Conservation (phyloP, 441 rosid genomes). For the Syzygium malaccense region DNA sequence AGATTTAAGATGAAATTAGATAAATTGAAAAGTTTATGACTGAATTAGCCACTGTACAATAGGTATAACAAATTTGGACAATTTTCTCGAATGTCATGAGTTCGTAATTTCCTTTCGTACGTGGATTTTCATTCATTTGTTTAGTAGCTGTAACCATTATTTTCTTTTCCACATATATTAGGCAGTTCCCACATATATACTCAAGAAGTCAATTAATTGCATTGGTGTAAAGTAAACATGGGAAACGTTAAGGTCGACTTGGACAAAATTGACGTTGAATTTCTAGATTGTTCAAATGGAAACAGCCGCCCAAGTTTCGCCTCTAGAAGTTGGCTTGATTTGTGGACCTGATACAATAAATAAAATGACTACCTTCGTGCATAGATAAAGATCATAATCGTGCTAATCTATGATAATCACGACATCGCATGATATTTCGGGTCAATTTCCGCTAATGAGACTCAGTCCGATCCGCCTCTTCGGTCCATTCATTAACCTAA, state of each 20-base stretch:
- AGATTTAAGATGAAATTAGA: accelerated
- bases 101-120: neutral
- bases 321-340: neutral
- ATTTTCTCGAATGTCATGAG: neutral
- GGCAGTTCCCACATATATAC: neutral
- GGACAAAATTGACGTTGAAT: neutral
- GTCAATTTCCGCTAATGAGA: neutral
- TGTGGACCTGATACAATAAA: neutral
- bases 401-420: neutral
- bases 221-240: neutral
- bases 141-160: neutral
- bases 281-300: neutral
- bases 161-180: neutral
- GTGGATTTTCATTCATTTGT: neutral
- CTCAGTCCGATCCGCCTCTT: neutral
- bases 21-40: neutral
- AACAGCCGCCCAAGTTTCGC: neutral
- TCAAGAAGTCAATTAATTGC: neutral
- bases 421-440: neutral
- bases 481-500: neutral
- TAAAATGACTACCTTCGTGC: neutral
- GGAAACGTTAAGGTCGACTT: neutral
- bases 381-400: neutral
- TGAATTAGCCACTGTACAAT: neutral
- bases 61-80: neutral